phyloP scores from a whole-genome alignment of 208 protist genomes.

The Acanthamoeba healyi region DNA sequence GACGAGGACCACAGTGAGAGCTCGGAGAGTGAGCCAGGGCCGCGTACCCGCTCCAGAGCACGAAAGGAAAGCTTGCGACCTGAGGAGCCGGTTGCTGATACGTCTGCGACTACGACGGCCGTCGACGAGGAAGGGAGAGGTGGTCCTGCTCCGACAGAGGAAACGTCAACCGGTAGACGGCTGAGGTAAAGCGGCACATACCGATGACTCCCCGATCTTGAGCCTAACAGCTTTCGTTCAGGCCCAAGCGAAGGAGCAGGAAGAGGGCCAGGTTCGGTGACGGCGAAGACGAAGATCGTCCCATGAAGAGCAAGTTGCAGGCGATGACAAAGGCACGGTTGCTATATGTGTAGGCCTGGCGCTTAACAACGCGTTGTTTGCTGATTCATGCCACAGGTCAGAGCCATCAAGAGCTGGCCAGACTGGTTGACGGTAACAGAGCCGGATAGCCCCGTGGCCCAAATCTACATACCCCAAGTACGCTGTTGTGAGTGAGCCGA shows the following conservation, averaged over 20 bases:
- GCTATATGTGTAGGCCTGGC: neutral
- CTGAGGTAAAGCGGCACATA: slow-evolving; percentile 24
- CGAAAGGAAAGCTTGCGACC: neutral
- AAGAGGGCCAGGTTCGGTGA: neutral
- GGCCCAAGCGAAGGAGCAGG: slow-evolving; percentile 35
- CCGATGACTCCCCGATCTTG: no score
- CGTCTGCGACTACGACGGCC: neutral
- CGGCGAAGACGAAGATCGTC: neutral
- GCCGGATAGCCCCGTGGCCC: neutral
- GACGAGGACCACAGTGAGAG: slow-evolving; percentile 6
- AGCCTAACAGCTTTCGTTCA: neutral
- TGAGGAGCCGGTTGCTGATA: neutral
- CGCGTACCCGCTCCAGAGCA: slow-evolving; percentile 5
- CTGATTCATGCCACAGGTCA: neutral
- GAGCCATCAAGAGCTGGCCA: slow-evolving; percentile 34
- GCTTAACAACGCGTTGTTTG: neutral
- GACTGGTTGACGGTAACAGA: slow-evolving; percentile 34
- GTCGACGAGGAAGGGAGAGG: neutral
- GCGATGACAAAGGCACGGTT: neutral
- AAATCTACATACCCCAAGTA: slow-evolving; percentile 53
- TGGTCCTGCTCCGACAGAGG: neutral
- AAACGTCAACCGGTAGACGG: neutral
- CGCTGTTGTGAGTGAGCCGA: neutral
- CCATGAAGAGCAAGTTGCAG: slow-evolving; percentile 28
- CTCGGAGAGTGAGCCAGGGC: slow-evolving; percentile 20